Evolutionary conservation across 2,329 filamentous ascomycete genomes (phyloP).

Genomic region (Esteya vermicola): DNA sequence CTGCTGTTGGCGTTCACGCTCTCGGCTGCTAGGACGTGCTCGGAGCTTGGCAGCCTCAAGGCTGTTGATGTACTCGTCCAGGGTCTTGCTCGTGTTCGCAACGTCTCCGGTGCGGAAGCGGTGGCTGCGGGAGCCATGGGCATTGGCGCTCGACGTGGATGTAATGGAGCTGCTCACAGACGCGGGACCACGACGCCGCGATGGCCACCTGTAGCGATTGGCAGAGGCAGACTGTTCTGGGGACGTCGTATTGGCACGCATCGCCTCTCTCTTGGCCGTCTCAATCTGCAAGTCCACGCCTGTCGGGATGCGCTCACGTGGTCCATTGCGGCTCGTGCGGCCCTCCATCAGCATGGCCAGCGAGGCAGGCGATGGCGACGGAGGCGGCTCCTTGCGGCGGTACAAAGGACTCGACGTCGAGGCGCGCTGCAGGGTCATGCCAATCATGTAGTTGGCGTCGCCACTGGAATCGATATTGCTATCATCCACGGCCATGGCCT

Average conservation of each 20-base stretch:
- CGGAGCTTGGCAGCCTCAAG: conserved; percentile 59
- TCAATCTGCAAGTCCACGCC: conserved; percentile 49
- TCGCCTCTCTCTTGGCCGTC: conserved; percentile 25
- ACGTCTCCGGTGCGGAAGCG: conserved; percentile 26
- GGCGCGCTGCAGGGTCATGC: conserved; percentile 43
- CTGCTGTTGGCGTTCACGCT: conserved; percentile 25
- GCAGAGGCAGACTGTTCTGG: conserved; percentile 43
- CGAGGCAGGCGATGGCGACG: conserved; percentile 52
- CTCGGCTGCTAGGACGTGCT: conserved; percentile 39
- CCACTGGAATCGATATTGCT: conserved; percentile 14
- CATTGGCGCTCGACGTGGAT: conserved; percentile 36
- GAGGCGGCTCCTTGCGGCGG: conserved; percentile 38
- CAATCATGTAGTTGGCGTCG: conserved; percentile 17
- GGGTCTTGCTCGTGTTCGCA: conserved; percentile 43
- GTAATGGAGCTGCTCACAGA: conserved; percentile 45
- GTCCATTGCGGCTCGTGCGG: conserved; percentile 49
- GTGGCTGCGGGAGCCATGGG: conserved; percentile 25
- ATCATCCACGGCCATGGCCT: conserved; percentile 7
- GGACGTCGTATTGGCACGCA: conserved; percentile 39
- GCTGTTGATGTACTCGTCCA: conserved; percentile 78
- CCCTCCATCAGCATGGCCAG: conserved; percentile 49
- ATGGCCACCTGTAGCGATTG: conserved; percentile 39
- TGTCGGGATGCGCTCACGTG: conserved; percentile 64
- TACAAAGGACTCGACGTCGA: conserved; percentile 52
- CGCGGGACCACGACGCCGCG: conserved; percentile 35